Base-by-base conservation (phyloP, 2,329 filamentous ascomycete species). In the Purpureocillium lavendulum region DNA sequence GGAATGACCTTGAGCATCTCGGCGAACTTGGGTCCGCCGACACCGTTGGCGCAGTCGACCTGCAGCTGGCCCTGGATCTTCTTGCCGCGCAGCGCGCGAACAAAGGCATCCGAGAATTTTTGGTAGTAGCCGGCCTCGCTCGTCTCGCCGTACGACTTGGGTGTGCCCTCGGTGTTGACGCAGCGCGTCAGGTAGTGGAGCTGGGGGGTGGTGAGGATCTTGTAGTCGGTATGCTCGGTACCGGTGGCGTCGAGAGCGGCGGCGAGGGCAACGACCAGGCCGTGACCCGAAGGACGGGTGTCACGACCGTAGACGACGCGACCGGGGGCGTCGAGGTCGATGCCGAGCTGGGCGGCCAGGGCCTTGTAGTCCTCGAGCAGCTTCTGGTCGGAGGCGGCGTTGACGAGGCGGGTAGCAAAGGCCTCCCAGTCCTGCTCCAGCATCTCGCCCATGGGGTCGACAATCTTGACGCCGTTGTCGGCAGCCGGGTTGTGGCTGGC, bases 361-460 rank as follows among this genome's bases (percentile, higher is more conserved):
- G 80, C 73, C 52, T 82, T 75, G 70, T 94, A 96, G 50, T 81
- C 77, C 33, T 85, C 74, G 44, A 79, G 75, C 30, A 97, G 78
- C 37, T 80, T 76, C 48, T 87, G 75, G 54, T 94, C 82, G 45
- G 75, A 77, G 14, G 78, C 67, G 46, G 84, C 82, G 64, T 98
- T 98, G 57, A 94, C 89, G 46, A 98, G 80, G 53, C 76, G 76
- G 29, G 92, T 97, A 39, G 89, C 88, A 61, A 89, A 82, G 30
- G 72, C 70, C 67, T 98, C 92, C 92, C 92, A 98, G 45, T 90
- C 85, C 62, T 89, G 82, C 76, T 94, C 87, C 36, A 95, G 75
- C 92, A 97, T 97, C 63, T 97, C 92, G 49, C 92, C 90, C 82
- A 94, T 84, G 11, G 92, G 92, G 62, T 98, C 92, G 47, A 98